Conservation (phyloP, 208 protist genomes). For the Acanthamoeba sp. region DNA sequence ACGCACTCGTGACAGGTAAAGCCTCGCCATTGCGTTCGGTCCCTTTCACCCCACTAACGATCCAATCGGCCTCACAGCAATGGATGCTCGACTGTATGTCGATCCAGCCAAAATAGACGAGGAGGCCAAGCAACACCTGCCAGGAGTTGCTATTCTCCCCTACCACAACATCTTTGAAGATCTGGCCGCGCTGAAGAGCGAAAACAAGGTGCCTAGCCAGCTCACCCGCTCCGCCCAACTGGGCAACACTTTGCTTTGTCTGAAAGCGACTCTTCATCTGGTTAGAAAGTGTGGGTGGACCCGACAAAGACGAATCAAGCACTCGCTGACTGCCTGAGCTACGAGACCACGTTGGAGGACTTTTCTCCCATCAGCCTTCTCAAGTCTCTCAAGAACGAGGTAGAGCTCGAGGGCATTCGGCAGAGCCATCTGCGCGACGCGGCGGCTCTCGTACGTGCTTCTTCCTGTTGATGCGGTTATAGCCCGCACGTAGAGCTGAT, state of each 20-base stretch:
- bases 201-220: conserved; percentile 89
- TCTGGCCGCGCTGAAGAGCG: conserved; percentile 82
- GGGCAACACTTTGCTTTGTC: no score
- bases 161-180: conserved; percentile 90
- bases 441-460: conserved; percentile 91
- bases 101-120: conserved; percentile 67
- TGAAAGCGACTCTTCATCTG: conserved; percentile 59
- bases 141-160: conserved; percentile 75
- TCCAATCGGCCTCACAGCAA: neutral
- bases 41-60: neutral
- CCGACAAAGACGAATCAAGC: conserved; percentile 77
- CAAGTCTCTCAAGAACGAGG: conserved; percentile 95
- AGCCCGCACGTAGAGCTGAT: no score
- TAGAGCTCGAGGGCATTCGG: conserved; percentile 94
- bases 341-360: conserved; percentile 39
- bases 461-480: neutral
- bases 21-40: neutral
- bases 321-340: conserved; percentile 73
- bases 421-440: conserved; percentile 95
- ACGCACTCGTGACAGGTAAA: conserved; percentile 72
- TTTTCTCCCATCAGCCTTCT: conserved; percentile 80
- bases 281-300: conserved; percentile 82
- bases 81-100: conserved; percentile 56
- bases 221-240: no score
- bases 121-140: conserved; percentile 85